A percentile compares a stretch with the other conserved stretches of the same genome.
These are phyloP conservation scores for Fusarium sublunatum DNA, from an alignment of 2,329 filamentous ascomycete species.

Conservation along the genomic window DNA sequence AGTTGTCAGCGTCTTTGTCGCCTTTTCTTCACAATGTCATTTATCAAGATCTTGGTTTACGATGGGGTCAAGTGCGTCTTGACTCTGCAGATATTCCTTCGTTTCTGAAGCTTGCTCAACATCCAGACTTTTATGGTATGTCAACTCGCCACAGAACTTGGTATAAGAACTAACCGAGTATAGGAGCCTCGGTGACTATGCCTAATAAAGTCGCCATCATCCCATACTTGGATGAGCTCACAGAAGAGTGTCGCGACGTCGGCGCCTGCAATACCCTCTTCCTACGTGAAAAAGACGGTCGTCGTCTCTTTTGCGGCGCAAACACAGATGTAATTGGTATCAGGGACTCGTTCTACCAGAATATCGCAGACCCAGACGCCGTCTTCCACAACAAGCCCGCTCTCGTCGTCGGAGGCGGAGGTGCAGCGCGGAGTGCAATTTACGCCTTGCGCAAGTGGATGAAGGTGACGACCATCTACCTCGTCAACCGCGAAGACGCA, in stretches of 20 bases:
- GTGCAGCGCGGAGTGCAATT: conserved; percentile 80
- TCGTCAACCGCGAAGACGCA: conserved; percentile 76
- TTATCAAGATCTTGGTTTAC: conserved; percentile 61
- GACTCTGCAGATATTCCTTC: conserved; percentile 62
- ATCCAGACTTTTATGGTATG: conserved; percentile 71
- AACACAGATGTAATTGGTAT: conserved; percentile 87
- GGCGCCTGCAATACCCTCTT: conserved; percentile 86
- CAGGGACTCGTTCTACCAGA: conserved; percentile 75
- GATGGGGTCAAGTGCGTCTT: conserved; percentile 64
- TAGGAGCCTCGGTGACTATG: conserved; percentile 82
- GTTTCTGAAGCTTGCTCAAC: conserved; percentile 63
- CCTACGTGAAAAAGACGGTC: conserved; percentile 63
- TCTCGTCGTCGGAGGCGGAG: conserved; percentile 81
- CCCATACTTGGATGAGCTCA: conserved; percentile 77
- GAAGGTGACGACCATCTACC: conserved; percentile 74
- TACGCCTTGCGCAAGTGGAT: conserved; percentile 80
- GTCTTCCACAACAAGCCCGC: conserved; percentile 70
- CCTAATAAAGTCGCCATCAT: conserved; percentile 85
- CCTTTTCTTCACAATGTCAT: conserved; percentile 66
- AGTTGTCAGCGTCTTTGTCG: conserved; percentile 66
- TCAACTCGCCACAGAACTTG: neutral
- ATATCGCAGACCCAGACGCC: conserved; percentile 57
- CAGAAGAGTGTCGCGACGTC: conserved; percentile 76
- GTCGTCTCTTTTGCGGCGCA: conserved; percentile 72
- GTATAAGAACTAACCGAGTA: neutral